Evolutionary conservation across 257 asterid genomes (phyloP).

Genomic region (Solanum acaule): DNA sequence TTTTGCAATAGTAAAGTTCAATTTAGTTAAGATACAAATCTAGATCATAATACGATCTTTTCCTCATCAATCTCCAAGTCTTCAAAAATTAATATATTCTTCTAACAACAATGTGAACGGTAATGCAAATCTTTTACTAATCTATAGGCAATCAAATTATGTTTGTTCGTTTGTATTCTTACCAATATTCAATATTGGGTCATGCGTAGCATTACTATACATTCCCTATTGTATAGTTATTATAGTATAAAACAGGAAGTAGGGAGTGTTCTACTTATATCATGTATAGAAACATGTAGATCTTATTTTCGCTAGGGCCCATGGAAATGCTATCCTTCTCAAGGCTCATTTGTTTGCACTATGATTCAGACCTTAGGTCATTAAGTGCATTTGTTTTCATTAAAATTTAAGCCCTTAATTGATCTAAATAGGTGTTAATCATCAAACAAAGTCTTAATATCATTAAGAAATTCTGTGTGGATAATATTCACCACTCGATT

Average conservation of each 20-base stretch:
- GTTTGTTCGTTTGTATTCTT: not conserved
- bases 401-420: too few species aligned
- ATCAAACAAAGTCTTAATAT: not conserved
- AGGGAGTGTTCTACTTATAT: not conserved
- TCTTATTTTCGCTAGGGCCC: not conserved
- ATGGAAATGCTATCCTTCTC: not conserved
- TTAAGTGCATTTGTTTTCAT: not conserved
- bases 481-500: not conserved
- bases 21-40: not conserved
- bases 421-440: not conserved
- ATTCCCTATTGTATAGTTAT: not conserved
- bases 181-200: not conserved
- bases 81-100: not conserved
- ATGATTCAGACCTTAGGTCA: not conserved
- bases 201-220: not conserved
- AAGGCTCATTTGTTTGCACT: not conserved
- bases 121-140: not conserved
- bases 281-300: not conserved
- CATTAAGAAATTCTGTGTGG: not conserved
- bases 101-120: not conserved
- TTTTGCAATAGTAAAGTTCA: not conserved
- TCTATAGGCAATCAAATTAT: not conserved
- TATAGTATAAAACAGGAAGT: not conserved
- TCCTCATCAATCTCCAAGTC: not conserved
- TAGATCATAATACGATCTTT: not conserved